Conservation (phyloP, 2,329 filamentous ascomycete species). For the Trichoderma atroviride region DNA sequence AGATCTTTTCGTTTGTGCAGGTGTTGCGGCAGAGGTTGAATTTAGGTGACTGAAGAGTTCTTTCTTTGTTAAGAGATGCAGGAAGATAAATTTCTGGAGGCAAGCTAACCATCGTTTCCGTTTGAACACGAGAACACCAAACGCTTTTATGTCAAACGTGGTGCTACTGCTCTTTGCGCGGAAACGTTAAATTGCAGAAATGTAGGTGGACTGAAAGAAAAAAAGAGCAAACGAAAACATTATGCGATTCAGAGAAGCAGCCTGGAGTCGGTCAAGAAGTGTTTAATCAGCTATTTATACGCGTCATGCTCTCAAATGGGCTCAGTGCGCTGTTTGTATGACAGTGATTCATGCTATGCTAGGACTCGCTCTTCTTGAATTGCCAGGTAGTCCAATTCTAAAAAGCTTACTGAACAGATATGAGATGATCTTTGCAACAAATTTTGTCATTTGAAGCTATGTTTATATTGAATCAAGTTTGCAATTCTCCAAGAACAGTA, state of each 20-base stretch:
- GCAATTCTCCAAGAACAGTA: background rate
- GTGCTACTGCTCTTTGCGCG: background rate
- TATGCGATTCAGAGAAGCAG: constrained; percentile 10
- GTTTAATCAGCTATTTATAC: background rate
- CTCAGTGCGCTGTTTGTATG: background rate
- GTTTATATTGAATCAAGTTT: background rate
- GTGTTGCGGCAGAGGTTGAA: background rate
- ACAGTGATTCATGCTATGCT: constrained; percentile 11
- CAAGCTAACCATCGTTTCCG: background rate
- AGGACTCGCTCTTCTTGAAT: background rate
- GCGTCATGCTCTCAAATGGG: background rate
- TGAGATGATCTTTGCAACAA: background rate
- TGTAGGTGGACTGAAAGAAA: background rate
- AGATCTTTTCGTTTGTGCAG: background rate
- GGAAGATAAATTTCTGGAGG: background rate
- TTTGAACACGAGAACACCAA: background rate
- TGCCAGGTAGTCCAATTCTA: background rate
- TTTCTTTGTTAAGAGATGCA: background rate
- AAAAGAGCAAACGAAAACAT: background rate
- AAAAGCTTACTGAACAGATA: background rate
- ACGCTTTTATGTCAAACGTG: background rate
- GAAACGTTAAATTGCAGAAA: background rate
- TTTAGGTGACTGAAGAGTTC: background rate
- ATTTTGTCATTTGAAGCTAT: background rate
- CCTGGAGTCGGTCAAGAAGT: background rate